Base-by-base conservation (phyloP, 140 eudicot species). In the Stevia rebaudiana region DNA sequence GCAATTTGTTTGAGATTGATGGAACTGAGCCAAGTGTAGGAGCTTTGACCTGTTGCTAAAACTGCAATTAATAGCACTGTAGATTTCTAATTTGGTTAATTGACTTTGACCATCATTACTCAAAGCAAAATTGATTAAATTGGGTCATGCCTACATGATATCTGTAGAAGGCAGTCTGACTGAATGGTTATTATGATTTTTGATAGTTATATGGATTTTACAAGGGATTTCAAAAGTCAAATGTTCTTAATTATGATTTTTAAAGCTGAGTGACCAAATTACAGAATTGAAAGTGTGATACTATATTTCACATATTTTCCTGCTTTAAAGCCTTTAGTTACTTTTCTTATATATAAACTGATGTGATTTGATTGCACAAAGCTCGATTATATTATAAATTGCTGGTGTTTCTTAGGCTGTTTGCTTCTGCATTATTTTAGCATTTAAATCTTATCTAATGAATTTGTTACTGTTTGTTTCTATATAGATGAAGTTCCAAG, bases 401-500 rank as follows among this genome's bases (percentile, higher is more conserved):
- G 16, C 15, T 7, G 56, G 35, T 66, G 49, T 13, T 67, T 53
- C 17, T 31, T 62, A 17, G 39, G 53, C 54, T 42, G 19, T 1
- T 17, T 48, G 22, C 39, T 22, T n/a, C 22, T 48, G 19, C 15
- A 15, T 11, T 19, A 50, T 46, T 42, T 39, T 54, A 37, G 9
- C 46, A 18, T 56, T 17, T 41, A 48, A 13, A 19, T 49, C 13
- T 49, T 28, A 8, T 31, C 17, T 68, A 35, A 22, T 35, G 33
- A 28, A 21, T 73, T 63, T 52, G 36, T 31, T 43, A 13, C 16
- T 47, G 41, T 42, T 56, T 30, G 50, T 10, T 57, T 33, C 43
- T 58, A 31, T 61, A 48, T 66, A 92, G 97, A 83, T 68, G 97
- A 83, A n/a, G 61, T 85, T 68, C 87, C 90, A 16, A 78, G 61